A percentile compares a stretch with the other conserved stretches of the same genome.
phyloP scores from a whole-genome alignment of 202 grass and related monocot genomes.

The Schoenoplectus tabernaemontani region DNA sequence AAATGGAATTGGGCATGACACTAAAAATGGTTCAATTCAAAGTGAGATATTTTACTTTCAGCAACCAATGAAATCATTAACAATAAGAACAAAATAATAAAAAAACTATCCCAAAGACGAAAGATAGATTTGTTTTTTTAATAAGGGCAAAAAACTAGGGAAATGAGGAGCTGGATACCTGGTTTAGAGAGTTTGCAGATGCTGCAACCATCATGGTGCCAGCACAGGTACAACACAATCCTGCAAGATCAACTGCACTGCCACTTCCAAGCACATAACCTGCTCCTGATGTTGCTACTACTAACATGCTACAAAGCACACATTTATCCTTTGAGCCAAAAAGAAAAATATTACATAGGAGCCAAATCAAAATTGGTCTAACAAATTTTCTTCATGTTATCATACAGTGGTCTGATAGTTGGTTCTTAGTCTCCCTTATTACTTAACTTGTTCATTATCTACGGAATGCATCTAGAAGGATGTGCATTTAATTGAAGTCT shows the following conservation, averaged over 20 bases:
- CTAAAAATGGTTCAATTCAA: background rate
- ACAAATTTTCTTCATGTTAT: background rate
- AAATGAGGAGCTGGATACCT: slow-evolving; percentile 36
- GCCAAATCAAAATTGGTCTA: background rate
- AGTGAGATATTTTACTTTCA: background rate
- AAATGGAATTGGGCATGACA: background rate
- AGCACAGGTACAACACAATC: slow-evolving; percentile 76
- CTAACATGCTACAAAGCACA: slow-evolving; percentile 56
- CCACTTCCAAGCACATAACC: slow-evolving; percentile 87
- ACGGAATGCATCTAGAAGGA: background rate
- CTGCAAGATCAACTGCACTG: slow-evolving; percentile 47
- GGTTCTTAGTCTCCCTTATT: background rate
- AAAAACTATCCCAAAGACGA: background rate
- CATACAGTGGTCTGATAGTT: background rate
- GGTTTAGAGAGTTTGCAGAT: slow-evolving; percentile 87
- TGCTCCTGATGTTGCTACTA: slow-evolving; percentile 86
- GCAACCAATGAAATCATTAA: background rate
- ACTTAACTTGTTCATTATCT: background rate
- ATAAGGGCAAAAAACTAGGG: background rate
- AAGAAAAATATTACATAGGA: background rate
- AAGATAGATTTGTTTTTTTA: background rate
- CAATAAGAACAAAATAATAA: background rate
- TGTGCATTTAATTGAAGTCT: background rate
- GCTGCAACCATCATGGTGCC: slow-evolving; percentile 99
- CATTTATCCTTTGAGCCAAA: background rate